Percentiles rank a stretch among this genome's conserved stretches.
These are phyloP conservation scores for Diaporthe helianthi DNA, from an alignment of 2,329 filamentous ascomycete genomes.

Conservation along the genomic window DNA sequence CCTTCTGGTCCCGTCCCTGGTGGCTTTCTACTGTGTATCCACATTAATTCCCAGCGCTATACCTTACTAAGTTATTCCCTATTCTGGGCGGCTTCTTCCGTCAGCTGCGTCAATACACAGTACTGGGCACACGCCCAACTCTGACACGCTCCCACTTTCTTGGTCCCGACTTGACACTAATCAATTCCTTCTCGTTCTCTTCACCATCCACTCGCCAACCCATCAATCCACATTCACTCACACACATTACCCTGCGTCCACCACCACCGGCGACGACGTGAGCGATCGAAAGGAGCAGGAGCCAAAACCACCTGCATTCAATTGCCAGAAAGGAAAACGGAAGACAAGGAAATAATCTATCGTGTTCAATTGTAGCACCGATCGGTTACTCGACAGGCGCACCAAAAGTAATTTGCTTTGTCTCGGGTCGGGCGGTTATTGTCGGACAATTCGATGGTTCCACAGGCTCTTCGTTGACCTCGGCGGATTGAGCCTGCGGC, in stretches of 20 bases:
- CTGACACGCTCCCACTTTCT: conserved; percentile 11
- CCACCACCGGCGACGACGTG: not conserved
- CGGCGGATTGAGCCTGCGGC: conserved; percentile 34
- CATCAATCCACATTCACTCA: not conserved
- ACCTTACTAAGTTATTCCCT: conserved; percentile 1
- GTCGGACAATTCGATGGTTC: conserved; percentile 33
- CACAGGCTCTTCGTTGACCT: conserved; percentile 25
- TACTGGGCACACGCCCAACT: not conserved
- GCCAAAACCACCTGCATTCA: too few relatives aligned
- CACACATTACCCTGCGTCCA: not conserved
- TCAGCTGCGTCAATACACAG: conserved; percentile 5
- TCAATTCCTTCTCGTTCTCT: not conserved
- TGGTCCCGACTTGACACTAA: conserved; percentile 16
- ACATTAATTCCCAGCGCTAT: not conserved
- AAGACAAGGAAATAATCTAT: not conserved
- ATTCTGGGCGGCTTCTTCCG: conserved; percentile 21
- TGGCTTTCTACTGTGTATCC: conserved; percentile 1
- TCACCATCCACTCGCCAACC: not conserved
- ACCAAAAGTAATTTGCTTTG: not conserved
- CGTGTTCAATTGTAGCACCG: not conserved
- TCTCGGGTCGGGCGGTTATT: conserved; percentile 25
- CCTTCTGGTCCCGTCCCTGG: not conserved
- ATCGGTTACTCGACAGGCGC: not conserved
- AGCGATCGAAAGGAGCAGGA: not conserved
- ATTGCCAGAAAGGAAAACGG: not conserved